Evolutionary conservation across 441 rosid genomes (phyloP).

Genomic region (Jatropha multifida): DNA sequence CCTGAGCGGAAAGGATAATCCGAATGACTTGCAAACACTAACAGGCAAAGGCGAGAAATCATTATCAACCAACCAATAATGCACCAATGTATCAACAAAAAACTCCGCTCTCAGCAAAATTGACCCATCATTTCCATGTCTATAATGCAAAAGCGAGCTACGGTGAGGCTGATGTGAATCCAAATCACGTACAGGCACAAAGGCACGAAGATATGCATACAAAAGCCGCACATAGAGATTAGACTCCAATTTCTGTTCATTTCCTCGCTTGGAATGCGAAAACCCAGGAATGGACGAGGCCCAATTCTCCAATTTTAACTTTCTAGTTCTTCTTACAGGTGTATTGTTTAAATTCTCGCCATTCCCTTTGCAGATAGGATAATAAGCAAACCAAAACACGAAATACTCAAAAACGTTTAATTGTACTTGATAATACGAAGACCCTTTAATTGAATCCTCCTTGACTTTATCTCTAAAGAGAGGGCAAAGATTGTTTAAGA

Average conservation of each 20-base stretch:
- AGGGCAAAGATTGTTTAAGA: constrained; percentile 52
- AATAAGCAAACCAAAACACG: constrained; percentile 92
- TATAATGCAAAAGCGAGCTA: constrained; percentile 74
- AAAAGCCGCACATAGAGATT: constrained; percentile 62
- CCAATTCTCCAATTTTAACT: constrained; percentile 67
- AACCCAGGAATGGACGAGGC: constrained; percentile 52
- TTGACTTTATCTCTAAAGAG: constrained; percentile 56
- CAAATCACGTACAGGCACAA: constrained; percentile 69
- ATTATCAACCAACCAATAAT: constrained; percentile 90
- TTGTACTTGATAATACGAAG: constrained; percentile 56
- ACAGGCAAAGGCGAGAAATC: constrained; percentile 79
- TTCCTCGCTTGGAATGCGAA: constrained; percentile 53
- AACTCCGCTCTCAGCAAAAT: constrained; percentile 63
- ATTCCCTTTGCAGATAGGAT: constrained; percentile 74
- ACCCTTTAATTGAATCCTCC: constrained; percentile 52
- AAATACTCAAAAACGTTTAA: constrained; percentile 78
- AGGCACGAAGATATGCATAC: constrained; percentile 66
- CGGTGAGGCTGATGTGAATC: constrained; percentile 65
- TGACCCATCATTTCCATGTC: constrained; percentile 56
- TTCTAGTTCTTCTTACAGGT: constrained; percentile 43
- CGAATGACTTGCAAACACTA: constrained; percentile 57
- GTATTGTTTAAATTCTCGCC: constrained; percentile 37
- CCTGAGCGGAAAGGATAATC: constrained; percentile 50
- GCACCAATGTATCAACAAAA: constrained; percentile 60
- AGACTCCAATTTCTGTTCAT: constrained; percentile 57